Base-by-base conservation (phyloP, 2,329 filamentous ascomycete genomes). In the Fusarium mexicanum region DNA sequence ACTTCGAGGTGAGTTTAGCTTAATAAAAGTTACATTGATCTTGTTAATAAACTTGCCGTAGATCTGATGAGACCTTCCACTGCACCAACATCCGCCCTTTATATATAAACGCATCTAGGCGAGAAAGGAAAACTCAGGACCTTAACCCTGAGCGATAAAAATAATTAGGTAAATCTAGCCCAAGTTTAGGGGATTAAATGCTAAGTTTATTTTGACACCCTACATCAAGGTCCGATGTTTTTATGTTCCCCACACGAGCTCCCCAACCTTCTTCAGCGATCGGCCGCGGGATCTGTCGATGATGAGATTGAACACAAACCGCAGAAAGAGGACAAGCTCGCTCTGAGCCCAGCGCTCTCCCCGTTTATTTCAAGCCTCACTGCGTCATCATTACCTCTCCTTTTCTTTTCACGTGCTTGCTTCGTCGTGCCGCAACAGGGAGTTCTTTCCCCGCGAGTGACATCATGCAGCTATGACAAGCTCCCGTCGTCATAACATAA, bases 341-440 rank as follows among this genome's bases (percentile, higher is more conserved):
- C 22, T 18, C 35, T 38, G 26, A 53, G 40, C 40, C 38, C 38
- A 69, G 59, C 62, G 22, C 51, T 61, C 62, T 43, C 62, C 61
- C 60, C 47, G 38, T 62, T 61, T 67, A 50, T 50, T 54, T 58
- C 66, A 69, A 69, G 69, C 63, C 72, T 64, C 67, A 33, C 66
- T 73, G 74, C 76, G 77, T 79, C 77, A 79, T 79, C 73, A 75
- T 72, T 76, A 72, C 69, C 64, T 51, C 67, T 72, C 46, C 20
- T 48, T 24, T 67, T 47, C 14, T 31, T 67, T 70, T 69, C 76
- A 76, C 77, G 71, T 75, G 72, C 50, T 53, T 60, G 35, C 22
- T 37, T 64, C 46, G 71, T 70, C 64, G 70, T 66, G 51, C 69
- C 67, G 72, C 69, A 62, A 61, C 65, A 76, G 59, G 67, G 55